These are phyloP conservation scores for Wickerhamomyces sp. DNA, from an alignment of 1,139 yeast species.

Conservation along the genomic window DNA sequence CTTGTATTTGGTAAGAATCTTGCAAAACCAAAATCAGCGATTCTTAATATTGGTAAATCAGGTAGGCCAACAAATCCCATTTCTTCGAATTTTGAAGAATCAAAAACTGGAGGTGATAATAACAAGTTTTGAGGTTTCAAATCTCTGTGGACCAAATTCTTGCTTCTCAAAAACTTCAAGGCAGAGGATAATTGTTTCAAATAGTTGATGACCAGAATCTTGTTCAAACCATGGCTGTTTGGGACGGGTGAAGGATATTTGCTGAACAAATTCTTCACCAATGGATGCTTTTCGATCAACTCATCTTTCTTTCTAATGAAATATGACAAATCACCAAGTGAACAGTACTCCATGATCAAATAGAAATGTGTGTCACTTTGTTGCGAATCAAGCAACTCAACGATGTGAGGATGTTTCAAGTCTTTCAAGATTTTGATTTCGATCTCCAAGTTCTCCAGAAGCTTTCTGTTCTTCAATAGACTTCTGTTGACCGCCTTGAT, in stretches of 20 bases:
- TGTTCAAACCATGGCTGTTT: slow-evolving; percentile 73
- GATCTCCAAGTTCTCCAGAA: slow-evolving; percentile 83
- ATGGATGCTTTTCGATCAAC: slow-evolving; percentile 70
- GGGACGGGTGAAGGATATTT: slow-evolving; percentile 75
- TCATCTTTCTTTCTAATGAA: slow-evolving; percentile 76
- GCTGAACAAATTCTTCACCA: slow-evolving; percentile 67
- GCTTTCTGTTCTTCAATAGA: slow-evolving; percentile 76
- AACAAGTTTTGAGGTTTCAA: slow-evolving; percentile 90
- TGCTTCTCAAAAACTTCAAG: slow-evolving; percentile 69
- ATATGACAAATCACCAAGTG: slow-evolving; percentile 87
- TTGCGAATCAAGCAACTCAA: slow-evolving; percentile 74
- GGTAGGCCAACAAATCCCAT: slow-evolving; percentile 69
- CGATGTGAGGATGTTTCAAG: slow-evolving; percentile 90
- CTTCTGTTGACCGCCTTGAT: slow-evolving; percentile 83
- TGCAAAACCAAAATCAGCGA: slow-evolving; percentile 98
- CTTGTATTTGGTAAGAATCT: slow-evolving; percentile 87
- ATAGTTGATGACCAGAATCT: slow-evolving; percentile 75
- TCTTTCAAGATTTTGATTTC: slow-evolving; percentile 84
- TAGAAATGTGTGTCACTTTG: slow-evolving; percentile 79
- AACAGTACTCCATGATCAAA: slow-evolving; percentile 94
- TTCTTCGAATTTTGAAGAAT: slow-evolving; percentile 52
- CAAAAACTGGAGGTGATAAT: slow-evolving; percentile 67
- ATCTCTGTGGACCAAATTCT: slow-evolving; percentile 87
- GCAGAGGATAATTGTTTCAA: slow-evolving; percentile 85
- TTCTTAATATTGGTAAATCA: slow-evolving; percentile 84